Conservation (phyloP, 2,329 filamentous ascomycete species). For the Aspergillus aculeatinus region DNA sequence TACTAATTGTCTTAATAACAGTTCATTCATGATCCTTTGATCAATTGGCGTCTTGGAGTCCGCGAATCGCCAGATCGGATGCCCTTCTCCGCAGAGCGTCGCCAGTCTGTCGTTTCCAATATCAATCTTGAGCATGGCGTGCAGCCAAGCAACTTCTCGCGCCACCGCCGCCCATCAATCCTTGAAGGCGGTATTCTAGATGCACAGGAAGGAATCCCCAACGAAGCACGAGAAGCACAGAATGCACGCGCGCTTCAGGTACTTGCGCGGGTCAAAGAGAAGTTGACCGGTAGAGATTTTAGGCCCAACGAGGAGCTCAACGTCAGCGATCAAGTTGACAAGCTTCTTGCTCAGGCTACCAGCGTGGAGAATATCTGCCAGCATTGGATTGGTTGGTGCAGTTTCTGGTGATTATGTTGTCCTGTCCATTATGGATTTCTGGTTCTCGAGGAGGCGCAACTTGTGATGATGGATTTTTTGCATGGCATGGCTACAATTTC, state of each 20-base stretch:
- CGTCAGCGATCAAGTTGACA: constrained; percentile 86
- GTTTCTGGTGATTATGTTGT: constrained; percentile 72
- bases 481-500: constrained; percentile 17
- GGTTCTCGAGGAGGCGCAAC: constrained; percentile 28
- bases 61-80: constrained; percentile 61
- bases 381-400: constrained; percentile 99
- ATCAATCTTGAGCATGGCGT: constrained; percentile 52
- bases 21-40: constrained; percentile 99
- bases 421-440: constrained; percentile 14
- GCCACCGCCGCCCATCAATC: constrained; percentile 66
- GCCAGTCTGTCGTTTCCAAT: constrained; percentile 57
- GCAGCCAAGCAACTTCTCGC: constrained; percentile 64
- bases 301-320: constrained; percentile 80
- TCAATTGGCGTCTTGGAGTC: constrained; percentile 84
- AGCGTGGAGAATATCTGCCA: constrained; percentile 97
- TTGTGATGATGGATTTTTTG: constrained; percentile 27
- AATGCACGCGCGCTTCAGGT: constrained; percentile 93
- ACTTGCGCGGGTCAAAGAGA: constrained; percentile 86
- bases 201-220: constrained; percentile 40
- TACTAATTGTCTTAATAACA: constrained; percentile 36
- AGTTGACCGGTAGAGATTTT: constrained; percentile 91
- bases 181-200: constrained; percentile 57
- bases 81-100: constrained; percentile 61
- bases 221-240: constrained; percentile 69
- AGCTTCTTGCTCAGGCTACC: constrained; percentile 90